phyloP scores from a whole-genome alignment of 345 rosid species.

The Gossypium bickii region DNA sequence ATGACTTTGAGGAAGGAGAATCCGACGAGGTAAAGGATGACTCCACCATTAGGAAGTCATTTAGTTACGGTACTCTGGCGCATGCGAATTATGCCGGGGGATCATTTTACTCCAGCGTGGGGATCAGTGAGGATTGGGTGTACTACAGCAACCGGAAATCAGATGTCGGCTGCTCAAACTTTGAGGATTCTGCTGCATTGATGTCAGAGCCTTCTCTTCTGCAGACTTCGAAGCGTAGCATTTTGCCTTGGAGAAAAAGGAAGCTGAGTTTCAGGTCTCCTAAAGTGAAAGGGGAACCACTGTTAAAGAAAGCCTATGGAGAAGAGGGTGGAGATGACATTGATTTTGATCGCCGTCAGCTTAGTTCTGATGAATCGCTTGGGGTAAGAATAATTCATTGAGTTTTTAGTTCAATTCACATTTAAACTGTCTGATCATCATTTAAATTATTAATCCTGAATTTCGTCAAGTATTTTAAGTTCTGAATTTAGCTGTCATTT shows the following conservation, averaged over 20 bases:
- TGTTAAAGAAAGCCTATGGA: constrained; percentile 79
- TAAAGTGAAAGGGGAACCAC: constrained; percentile 83
- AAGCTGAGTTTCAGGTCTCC: constrained; percentile 83
- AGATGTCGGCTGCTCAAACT: constrained; percentile 48
- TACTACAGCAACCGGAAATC: constrained; percentile 74
- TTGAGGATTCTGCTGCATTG: constrained; percentile 39
- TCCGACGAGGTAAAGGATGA: constrained; percentile 69
- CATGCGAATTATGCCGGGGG: constrained; percentile 74
- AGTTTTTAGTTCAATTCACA: neutral
- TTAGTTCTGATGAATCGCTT: constrained; percentile 69
- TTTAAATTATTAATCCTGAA: neutral
- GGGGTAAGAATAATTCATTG: constrained; percentile 40
- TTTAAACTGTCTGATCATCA: neutral
- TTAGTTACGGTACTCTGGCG: constrained; percentile 81
- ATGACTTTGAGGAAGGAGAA: constrained; percentile 74
- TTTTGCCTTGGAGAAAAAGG: constrained; percentile 89
- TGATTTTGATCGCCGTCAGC: constrained; percentile 90
- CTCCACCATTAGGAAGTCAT: constrained; percentile 48
- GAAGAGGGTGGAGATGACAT: constrained; percentile 99
- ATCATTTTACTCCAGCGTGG: constrained; percentile 46
- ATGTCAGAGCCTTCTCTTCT: constrained; percentile 43
- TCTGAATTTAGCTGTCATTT: neutral
- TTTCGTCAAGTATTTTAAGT: neutral
- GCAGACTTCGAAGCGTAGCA: constrained; percentile 56
- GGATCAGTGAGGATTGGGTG: constrained; percentile 61